Percentiles rank a stretch among this genome's conserved stretches.
These are phyloP conservation scores for Cercospora sp. DNA, from an alignment of 2,329 filamentous ascomycete genomes.

Conservation along the genomic window DNA sequence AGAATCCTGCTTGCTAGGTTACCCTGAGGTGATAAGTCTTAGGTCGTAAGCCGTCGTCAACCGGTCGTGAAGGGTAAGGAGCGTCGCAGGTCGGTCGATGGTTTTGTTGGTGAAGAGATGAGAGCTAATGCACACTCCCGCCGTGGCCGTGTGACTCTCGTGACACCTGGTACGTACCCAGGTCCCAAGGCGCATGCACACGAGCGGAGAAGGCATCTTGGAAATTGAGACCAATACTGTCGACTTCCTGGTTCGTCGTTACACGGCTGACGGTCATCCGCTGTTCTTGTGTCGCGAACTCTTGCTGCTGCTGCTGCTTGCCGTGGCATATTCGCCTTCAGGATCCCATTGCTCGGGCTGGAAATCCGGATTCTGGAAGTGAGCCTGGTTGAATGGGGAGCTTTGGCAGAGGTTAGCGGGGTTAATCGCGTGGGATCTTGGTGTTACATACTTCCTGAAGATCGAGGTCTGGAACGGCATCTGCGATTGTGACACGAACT, in stretches of 20 bases:
- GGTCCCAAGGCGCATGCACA: slow-evolving; percentile 21
- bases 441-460: slow-evolving; percentile 44
- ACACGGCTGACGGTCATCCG: slow-evolving; percentile 44
- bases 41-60: slow-evolving; percentile 38
- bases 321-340: slow-evolving; percentile 47
- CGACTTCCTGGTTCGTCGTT: slow-evolving; percentile 39
- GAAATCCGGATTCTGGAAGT: slow-evolving; percentile 55
- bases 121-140: slow-evolving; percentile 29
- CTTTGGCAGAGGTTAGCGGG: slow-evolving; percentile 36
- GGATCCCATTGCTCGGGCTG: slow-evolving; percentile 56
- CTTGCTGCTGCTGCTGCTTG: slow-evolving; percentile 32
- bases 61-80: slow-evolving; percentile 21
- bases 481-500: slow-evolving; percentile 43
- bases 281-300: slow-evolving; percentile 34
- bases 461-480: slow-evolving; percentile 51
- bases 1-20: slow-evolving; percentile 34
- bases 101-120: slow-evolving; percentile 20
- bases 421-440: background rate
- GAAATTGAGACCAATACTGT: slow-evolving; percentile 16
- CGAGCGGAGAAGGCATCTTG: slow-evolving; percentile 23
- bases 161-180: slow-evolving; percentile 21
- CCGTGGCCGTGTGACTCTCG: slow-evolving; percentile 26
- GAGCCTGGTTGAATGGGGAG: slow-evolving; percentile 54
- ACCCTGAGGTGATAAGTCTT: slow-evolving; percentile 43
- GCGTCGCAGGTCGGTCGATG: slow-evolving; percentile 22